phyloP scores from a whole-genome alignment of 352 stramenopile genomes.

The Phytophthora fragariae region DNA sequence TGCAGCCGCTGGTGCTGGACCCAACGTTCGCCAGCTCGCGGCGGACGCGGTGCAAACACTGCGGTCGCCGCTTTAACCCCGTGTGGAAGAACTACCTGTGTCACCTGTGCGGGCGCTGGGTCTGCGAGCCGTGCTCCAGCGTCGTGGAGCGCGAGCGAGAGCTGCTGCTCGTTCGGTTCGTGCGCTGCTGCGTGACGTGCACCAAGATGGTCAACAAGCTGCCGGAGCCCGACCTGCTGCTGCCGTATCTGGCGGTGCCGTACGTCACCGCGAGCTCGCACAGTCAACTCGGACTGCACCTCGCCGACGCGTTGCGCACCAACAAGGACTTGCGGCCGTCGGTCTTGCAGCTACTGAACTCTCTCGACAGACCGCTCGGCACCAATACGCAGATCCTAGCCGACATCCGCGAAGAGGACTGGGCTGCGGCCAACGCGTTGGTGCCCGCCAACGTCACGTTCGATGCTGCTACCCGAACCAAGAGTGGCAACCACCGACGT shows the following conservation, averaged over 20 bases:
- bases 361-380: conserved; percentile 38
- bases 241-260: conserved; percentile 33
- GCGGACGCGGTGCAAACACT: conserved; percentile 52
- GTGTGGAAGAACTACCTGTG: conserved; percentile 60
- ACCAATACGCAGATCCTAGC: conserved; percentile 39
- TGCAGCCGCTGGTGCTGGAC: conserved; percentile 53
- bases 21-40: conserved; percentile 22
- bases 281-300: conserved; percentile 51
- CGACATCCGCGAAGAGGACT: conserved; percentile 48
- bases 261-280: conserved; percentile 45
- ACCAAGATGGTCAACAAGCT: conserved; percentile 63
- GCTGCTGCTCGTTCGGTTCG: conserved; percentile 52
- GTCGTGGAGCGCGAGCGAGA: conserved; percentile 65
- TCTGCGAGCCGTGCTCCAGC: conserved; percentile 59
- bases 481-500: conserved; percentile 24
- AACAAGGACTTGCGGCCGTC: conserved; percentile 41
- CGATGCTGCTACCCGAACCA: conserved; percentile 9
- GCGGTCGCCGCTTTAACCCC: conserved; percentile 52
- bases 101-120: conserved; percentile 60
- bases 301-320: conserved; percentile 50
- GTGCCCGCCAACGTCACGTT: conserved; percentile 18
- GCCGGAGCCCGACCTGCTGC: conserved; percentile 47
- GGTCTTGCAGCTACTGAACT: conserved; percentile 46
- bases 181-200: conserved; percentile 57
- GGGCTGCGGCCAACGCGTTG: conserved; percentile 37